Evolutionary conservation across 2,329 filamentous ascomycete genomes (phyloP).

Genomic region (Colletotrichum siamense): DNA sequence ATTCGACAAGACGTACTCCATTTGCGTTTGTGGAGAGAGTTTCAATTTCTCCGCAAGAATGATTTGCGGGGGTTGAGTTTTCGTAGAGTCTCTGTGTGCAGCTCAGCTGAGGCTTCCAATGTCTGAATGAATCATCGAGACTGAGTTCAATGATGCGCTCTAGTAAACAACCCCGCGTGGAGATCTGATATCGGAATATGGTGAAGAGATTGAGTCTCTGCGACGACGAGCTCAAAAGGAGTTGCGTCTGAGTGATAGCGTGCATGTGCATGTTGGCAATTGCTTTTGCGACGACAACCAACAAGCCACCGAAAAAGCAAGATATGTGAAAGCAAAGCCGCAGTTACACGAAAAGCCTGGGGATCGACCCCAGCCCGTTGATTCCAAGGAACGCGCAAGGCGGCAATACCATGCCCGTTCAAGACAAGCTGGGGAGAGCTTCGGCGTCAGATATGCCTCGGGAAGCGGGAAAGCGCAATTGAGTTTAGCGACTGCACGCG

Average conservation of each 20-base stretch:
- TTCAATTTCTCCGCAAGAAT: not conserved
- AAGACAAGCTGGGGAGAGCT: not conserved
- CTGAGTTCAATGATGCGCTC: not conserved
- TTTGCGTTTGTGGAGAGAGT: not conserved
- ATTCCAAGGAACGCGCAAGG: not conserved
- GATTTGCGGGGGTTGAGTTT: not conserved
- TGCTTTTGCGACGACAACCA: not conserved
- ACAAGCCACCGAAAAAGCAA: not conserved
- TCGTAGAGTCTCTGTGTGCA: not conserved
- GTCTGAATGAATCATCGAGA: not conserved
- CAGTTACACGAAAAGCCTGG: not conserved
- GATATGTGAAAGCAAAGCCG: not conserved
- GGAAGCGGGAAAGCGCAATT: not conserved
- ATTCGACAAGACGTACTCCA: no score
- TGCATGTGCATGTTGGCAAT: not conserved
- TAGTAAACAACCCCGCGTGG: accelerated
- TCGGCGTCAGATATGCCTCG: not conserved
- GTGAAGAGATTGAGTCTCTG: not conserved
- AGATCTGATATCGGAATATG: not conserved
- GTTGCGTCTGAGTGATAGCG: not conserved
- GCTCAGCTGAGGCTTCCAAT: not conserved
- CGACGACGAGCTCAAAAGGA: not conserved
- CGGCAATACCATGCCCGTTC: not conserved
- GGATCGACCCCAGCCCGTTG: not conserved
- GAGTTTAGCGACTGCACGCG: not conserved